These are phyloP conservation scores for Phlyctochytrium planicorne DNA, from an alignment of 192 early-diverging fungal species.

Conservation along the genomic window DNA sequence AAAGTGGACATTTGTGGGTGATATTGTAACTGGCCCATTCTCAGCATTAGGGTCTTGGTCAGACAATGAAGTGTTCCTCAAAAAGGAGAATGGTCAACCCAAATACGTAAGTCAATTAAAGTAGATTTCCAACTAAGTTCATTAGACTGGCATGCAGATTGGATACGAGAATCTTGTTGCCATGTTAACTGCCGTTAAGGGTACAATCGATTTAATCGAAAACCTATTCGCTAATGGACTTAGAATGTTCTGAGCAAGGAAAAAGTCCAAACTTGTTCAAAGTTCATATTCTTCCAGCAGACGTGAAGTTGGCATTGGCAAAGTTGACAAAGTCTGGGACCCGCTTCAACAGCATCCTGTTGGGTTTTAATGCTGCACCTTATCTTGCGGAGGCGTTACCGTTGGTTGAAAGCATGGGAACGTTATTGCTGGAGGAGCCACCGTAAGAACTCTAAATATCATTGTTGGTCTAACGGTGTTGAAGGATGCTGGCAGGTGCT, in stretches of 20 bases:
- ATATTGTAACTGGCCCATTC: conserved; percentile 55
- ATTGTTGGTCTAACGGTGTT: no score
- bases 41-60: conserved; percentile 47
- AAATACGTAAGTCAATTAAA: conserved; percentile 21
- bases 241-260: no score
- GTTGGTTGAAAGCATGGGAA: no score
- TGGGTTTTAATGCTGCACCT: background rate
- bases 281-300: background rate
- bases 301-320: background rate
- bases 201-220: no score
- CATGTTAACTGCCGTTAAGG: background rate
- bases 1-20: conserved; percentile 61
- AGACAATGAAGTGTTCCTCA: conserved; percentile 47
- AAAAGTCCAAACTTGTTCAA: no score
- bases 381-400: background rate
- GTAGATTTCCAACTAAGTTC: background rate
- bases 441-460: background rate
- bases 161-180: background rate
- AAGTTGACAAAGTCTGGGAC: background rate
- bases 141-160: background rate
- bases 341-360: background rate
- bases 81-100: conserved; percentile 42
- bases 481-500: background rate
- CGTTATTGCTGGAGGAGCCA: background rate
- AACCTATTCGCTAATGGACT: no score